Evolutionary conservation across 805 yeast genomes (phyloP).

Genomic region (Starmerella stigmatis): DNA sequence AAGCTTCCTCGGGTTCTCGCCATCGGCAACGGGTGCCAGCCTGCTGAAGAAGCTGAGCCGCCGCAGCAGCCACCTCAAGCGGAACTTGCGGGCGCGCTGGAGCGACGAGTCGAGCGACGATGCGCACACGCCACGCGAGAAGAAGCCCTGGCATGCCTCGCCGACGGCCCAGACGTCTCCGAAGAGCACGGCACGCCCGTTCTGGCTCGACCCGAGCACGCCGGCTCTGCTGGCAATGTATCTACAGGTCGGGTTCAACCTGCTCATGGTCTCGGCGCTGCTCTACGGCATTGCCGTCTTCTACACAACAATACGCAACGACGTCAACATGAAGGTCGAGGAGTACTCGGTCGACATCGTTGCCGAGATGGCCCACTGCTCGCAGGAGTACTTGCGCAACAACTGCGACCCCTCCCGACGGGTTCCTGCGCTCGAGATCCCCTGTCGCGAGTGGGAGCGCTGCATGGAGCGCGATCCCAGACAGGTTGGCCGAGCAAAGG

Average conservation of each 20-base stretch:
- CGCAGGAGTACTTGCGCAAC: constrained; percentile 58
- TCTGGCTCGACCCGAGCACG: constrained; percentile 22
- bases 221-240: constrained; percentile 54
- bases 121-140: background rate
- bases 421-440: constrained; percentile 62
- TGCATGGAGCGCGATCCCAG: constrained; percentile 78
- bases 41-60: constrained; percentile 7
- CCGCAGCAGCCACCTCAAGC: constrained; percentile 7
- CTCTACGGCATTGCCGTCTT: constrained; percentile 44
- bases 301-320: constrained; percentile 48
- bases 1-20: constrained; percentile 19
- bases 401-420: constrained; percentile 54
- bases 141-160: background rate
- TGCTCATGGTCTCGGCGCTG: constrained; percentile 41
- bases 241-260: constrained; percentile 52
- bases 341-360: constrained; percentile 49
- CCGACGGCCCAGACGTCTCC: background rate
- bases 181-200: constrained; percentile 2
- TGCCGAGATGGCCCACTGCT: constrained; percentile 58
- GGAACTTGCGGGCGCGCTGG: background rate
- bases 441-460: constrained; percentile 63
- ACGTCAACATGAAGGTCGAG: constrained; percentile 61
- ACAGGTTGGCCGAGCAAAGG: constrained; percentile 51
- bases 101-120: constrained; percentile 2
- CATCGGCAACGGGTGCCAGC: constrained; percentile 12